Conservation (phyloP, 345 rosid genomes). For the Anacardium occidentale region DNA sequence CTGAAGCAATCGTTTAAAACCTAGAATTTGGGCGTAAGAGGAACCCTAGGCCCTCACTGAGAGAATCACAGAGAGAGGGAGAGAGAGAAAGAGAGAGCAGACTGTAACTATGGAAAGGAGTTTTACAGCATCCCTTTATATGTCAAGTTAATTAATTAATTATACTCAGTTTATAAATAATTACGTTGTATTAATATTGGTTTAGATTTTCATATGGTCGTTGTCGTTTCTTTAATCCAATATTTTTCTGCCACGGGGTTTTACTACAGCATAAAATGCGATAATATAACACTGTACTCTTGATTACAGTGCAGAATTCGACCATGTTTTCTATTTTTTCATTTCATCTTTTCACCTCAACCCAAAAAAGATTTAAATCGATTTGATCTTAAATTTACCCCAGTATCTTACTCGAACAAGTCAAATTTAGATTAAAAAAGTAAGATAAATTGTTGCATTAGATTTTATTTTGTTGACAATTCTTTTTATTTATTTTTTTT, state of each 20-base stretch:
- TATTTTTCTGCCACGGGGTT: background rate
- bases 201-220: background rate
- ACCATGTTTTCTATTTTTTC: too few species aligned
- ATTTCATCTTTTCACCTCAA: too few species aligned
- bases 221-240: background rate
- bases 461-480: too few species aligned
- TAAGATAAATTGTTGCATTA: too few species aligned
- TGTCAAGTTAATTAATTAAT: background rate
- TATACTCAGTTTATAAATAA: background rate
- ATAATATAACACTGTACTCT: too few species aligned
- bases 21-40: constrained; percentile 1
- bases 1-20: background rate
- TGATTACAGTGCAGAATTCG: too few species aligned
- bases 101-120: background rate
- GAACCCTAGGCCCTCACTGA: constrained; percentile 38
- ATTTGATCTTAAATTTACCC: too few species aligned
- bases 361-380: too few species aligned
- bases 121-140: constrained; percentile 6
- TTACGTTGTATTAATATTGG: background rate
- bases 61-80: background rate
- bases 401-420: too few species aligned
- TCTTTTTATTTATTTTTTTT: too few species aligned
- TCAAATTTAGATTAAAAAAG: too few species aligned
- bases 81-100: background rate
- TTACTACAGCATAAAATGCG: background rate